These are phyloP conservation scores for Russula foetens DNA, from an alignment of 768 basidiomycete genomes.

Conservation along the genomic window DNA sequence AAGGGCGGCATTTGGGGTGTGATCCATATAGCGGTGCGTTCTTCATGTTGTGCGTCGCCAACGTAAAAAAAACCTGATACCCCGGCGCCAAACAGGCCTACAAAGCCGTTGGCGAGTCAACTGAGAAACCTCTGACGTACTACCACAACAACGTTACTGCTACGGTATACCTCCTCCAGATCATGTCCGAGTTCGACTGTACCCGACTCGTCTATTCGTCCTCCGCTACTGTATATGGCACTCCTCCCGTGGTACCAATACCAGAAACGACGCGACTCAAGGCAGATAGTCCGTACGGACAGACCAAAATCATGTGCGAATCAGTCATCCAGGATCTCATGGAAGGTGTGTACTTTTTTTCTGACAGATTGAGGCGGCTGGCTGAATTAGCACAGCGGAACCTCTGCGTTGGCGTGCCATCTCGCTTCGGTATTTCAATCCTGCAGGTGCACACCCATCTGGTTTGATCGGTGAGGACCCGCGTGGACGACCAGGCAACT, in stretches of 20 bases:
- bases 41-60: not conserved
- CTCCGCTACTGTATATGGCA: constrained; percentile 97
- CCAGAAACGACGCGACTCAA: constrained; percentile 83
- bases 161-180: constrained; percentile 76
- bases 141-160: constrained; percentile 92
- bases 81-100: constrained; percentile 51
- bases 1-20: constrained; percentile 95
- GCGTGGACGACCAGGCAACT: constrained; percentile 88
- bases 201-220: constrained; percentile 92
- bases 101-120: constrained; percentile 97
- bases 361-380: not conserved
- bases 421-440: constrained; percentile 96
- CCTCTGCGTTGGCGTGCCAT: constrained; percentile 67
- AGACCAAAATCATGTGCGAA: constrained; percentile 95
- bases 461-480: constrained; percentile 96
- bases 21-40: constrained; percentile 84
- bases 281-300: constrained; percentile 90
- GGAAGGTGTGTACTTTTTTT: constrained; percentile 42
- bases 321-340: constrained; percentile 84
- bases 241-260: constrained; percentile 85
- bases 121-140: constrained; percentile 86
- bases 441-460: constrained; percentile 96
- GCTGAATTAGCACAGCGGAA: constrained; percentile 43
- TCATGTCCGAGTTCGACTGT: constrained; percentile 80
- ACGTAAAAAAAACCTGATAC: not conserved